Conservation (phyloP, 441 rosid species). For the Arabidopsis lyrata region DNA sequence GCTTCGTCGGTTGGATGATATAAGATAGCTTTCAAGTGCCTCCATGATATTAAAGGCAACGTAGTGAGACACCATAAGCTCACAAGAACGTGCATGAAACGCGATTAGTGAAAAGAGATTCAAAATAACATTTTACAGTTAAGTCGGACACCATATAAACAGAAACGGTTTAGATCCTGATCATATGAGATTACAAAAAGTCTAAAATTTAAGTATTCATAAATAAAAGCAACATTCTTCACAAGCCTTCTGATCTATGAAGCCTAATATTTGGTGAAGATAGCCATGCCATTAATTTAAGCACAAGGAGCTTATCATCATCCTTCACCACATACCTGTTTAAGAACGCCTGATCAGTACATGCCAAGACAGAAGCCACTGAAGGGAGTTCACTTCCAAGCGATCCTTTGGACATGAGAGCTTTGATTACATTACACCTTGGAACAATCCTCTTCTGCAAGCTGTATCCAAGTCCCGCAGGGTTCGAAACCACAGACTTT, state of each 20-base stretch:
- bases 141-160: too few relatives aligned
- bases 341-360: slow-evolving; percentile 24
- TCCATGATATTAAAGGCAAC: too few relatives aligned
- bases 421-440: slow-evolving; percentile 39
- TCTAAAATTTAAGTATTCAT: not conserved
- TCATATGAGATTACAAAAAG: not conserved
- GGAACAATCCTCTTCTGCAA: slow-evolving; percentile 41
- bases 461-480: slow-evolving; percentile 12
- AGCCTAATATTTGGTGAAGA: not conserved
- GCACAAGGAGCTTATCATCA: slow-evolving; percentile 1
- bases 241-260: not conserved
- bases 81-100: too few relatives aligned
- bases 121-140: too few relatives aligned
- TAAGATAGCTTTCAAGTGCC: too few relatives aligned
- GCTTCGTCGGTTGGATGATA: too few relatives aligned
- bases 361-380: slow-evolving; percentile 1
- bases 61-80: too few relatives aligned
- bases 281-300: slow-evolving; percentile 8
- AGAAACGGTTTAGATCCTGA: too few relatives aligned
- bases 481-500: slow-evolving; percentile 1
- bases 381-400: not conserved
- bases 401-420: not conserved
- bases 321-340: slow-evolving; percentile 22
- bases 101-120: too few relatives aligned
- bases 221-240: too few relatives aligned